Evolutionary conservation across 441 rosid genomes (phyloP).

Genomic region (Pelargonium citronellum): DNA sequence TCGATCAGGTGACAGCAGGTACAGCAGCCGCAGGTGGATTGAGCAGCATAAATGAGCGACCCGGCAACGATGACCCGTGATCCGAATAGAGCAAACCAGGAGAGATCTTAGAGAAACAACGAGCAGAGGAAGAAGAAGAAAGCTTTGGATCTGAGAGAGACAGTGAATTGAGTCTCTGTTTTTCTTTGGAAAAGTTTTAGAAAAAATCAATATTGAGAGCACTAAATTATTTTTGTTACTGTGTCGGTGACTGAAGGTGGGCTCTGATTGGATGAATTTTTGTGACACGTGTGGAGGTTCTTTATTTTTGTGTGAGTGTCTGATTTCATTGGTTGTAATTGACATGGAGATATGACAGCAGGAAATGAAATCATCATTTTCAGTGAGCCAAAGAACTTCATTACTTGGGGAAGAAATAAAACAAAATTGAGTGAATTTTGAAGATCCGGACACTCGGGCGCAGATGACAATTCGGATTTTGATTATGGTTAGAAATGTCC

Average conservation of each 20-base stretch:
- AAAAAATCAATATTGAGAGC: neutral
- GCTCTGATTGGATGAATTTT: neutral
- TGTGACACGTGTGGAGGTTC: neutral
- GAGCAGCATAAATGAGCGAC: neutral
- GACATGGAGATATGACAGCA: neutral
- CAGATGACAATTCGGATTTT: too few relatives aligned
- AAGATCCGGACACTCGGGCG: too few relatives aligned
- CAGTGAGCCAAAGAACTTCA: too few relatives aligned
- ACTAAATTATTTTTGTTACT: neutral
- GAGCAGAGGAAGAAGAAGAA: conserved; percentile 15
- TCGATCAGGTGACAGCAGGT: conserved; percentile 6
- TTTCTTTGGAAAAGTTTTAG: neutral
- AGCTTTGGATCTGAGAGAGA: conserved; percentile 46
- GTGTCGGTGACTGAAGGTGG: neutral
- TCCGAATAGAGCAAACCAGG: conserved; percentile 28
- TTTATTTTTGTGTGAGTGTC: neutral
- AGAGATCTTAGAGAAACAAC: conserved; percentile 30
- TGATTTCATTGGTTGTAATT: neutral
- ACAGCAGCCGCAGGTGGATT: neutral
- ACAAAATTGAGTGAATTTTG: too few relatives aligned
- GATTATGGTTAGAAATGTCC: too few relatives aligned
- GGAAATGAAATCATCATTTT: too few relatives aligned
- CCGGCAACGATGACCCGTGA: conserved; percentile 29
- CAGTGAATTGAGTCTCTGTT: neutral
- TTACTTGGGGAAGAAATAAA: too few relatives aligned